A percentile compares a stretch with the other conserved stretches of the same genome.
These are phyloP conservation scores for Tricholoma sp. DNA, from an alignment of 768 basidiomycete genomes.

Conservation along the genomic window DNA sequence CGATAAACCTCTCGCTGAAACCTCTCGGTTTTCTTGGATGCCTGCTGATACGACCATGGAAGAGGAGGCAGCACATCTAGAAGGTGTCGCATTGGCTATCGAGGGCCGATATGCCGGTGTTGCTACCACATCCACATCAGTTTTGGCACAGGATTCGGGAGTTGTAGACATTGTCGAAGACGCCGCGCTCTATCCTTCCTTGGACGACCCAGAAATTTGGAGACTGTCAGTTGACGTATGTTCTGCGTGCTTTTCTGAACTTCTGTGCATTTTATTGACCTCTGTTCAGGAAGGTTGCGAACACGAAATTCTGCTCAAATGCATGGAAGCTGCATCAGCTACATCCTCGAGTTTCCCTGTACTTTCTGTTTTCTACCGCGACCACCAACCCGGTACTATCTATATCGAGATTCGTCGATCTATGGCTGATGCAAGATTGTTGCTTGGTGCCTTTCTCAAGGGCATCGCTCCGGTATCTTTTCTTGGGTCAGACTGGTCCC, in stretches of 20 bases:
- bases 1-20: background rate
- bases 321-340: background rate
- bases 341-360: background rate
- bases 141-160: background rate
- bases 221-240: background rate
- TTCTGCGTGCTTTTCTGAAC: background rate
- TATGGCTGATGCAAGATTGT: background rate
- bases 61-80: background rate
- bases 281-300: background rate
- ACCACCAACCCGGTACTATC: background rate
- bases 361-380: background rate
- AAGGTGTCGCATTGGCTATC: background rate
- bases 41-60: background rate
- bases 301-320: background rate
- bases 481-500: background rate
- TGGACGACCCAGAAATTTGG: background rate
- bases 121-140: background rate
- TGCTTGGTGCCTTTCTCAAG: background rate
- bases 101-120: background rate
- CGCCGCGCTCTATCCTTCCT: background rate
- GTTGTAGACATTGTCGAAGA: background rate
- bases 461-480: background rate
- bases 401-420: background rate
- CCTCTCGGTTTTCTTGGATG: background rate
- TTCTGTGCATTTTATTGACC: background rate